Base-by-base conservation (phyloP, 345 rosid genomes). In the Erysimum cheiranthoides region DNA sequence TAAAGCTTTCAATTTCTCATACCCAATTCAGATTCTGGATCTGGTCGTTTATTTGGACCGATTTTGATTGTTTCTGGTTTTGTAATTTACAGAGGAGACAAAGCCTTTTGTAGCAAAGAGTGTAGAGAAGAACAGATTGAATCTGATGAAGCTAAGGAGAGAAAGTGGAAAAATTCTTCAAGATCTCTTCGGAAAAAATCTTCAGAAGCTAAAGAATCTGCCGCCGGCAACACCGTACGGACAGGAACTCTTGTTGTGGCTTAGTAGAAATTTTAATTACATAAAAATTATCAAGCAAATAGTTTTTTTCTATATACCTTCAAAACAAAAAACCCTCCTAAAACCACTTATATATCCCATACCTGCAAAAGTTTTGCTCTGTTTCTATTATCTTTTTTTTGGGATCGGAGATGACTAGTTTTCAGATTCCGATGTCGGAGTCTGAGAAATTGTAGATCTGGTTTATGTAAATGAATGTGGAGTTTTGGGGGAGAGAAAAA, bases 91-190 rank as follows among this genome's bases (percentile, higher is more conserved):
- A 88, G 97, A 88, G 97, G 98, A 47, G 97, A 93, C 68, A 84
- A 83, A 1, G 90, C 97, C 11, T 93, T 91, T 64, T 91, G 98
- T 68, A 89, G 92, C 78, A 92, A 87, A 65, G 97, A 91, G 82
- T 91, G 98, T 78, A 87, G 98, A 59, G 87, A 85, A 70, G 93
- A 89, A 64, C 91, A 88, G 66, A 91, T 93, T 39, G 98, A 91
- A 2, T 74, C 76, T 5, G 93, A 93, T 73, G 92, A 88, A 76
- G 87, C 87, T 12, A 79, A 75, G 16, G 93, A 87, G 70, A 88
- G 60, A 82, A 89, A 76, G 62, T 81, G 77, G 88, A 88, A 81
- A 69, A 45, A 60, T 11, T 84, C 93, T 1, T 71, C 90, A 8
- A 84, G 84, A 77, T 85, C 93, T 36, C 49, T 80, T 10, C 83